Evolutionary conservation across 306 rosid genomes (phyloP), one percentile per base, ranked within the genome.

Genomic region (Castanospermum australe): DNA sequence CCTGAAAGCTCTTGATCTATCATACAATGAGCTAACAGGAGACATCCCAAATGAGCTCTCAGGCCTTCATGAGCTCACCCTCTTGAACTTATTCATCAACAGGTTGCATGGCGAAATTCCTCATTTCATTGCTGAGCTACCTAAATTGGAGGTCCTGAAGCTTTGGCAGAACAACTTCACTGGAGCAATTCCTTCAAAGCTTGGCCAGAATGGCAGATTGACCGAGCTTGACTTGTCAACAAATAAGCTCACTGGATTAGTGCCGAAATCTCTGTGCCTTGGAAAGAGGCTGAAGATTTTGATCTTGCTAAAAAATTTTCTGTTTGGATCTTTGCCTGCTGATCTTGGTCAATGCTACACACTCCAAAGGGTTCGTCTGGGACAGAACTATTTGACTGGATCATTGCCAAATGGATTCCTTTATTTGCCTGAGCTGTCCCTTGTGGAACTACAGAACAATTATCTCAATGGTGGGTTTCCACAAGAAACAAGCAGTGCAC

Each of bases 151-250:
- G 66, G 86, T 76, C 68, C 44, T 93, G 72, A 83, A 86, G 79
- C 86, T 93, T 32, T 93, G 98, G 98, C 89, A 85, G 81, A 93
- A 93, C 87, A 91, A 93, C 76, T 93, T 91, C 86, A 93, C 98
- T 0, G 98, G 97, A 18, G 63, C 86, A 13, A 87, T 93, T 65
- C 98, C 98, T 77, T 17, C 84, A 0, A 85, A 80, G 69, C 92
- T 93, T 17, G 98, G 98, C n/a, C 80, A 83, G 71, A 93, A 87
- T 75, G 87, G 93, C 4, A 87, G 44, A 6, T 48, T 93, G 32
- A 8, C 70, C 36, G 91, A 86, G 77, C 86, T 93, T 71, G 98
- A 93, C 61, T 80, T 93, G 80, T 93, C 98, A 35, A 85, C 90
- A 38, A 93, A 93, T 51, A 93, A 93, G 84, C 94, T 92, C 88